These are phyloP conservation scores for Lupinus albus DNA, from an alignment of 306 rosid species.

Conservation along the genomic window DNA sequence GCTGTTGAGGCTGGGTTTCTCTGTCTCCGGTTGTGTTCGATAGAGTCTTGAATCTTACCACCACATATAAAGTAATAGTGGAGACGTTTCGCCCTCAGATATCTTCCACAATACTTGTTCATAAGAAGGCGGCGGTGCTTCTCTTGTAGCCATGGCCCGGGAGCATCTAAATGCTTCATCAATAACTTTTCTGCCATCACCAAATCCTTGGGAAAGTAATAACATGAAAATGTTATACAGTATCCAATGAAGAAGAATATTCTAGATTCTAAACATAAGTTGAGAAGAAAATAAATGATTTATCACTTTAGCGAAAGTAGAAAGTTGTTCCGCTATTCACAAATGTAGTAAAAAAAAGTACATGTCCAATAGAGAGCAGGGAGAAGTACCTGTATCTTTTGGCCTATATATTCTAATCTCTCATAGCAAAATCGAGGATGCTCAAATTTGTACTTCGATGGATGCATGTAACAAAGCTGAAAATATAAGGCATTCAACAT, in stretches of 20 bases:
- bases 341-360: conserved; percentile 8
- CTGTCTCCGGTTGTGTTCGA: conserved; percentile 73
- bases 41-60: conserved; percentile 64
- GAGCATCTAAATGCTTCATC: conserved; percentile 98
- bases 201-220: conserved; percentile 61
- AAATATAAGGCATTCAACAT: conserved; percentile 39
- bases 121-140: conserved; percentile 79
- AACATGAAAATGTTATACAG: background rate
- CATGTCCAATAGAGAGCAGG: conserved; percentile 28
- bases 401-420: conserved; percentile 87
- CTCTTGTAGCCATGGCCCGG: conserved; percentile 86
- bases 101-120: conserved; percentile 90
- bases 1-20: conserved; percentile 86
- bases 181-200: conserved; percentile 93
- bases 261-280: conserved; percentile 13
- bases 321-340: conserved; percentile 34
- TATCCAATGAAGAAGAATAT: conserved; percentile 22
- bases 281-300: conserved; percentile 12
- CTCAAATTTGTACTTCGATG: conserved; percentile 88
- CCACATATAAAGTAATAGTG: conserved; percentile 62
- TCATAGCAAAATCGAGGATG: conserved; percentile 96
- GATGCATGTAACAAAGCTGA: conserved; percentile 93
- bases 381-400: conserved; percentile 82
- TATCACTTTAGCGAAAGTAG: conserved; percentile 6
- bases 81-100: conserved; percentile 78